phyloP scores from a whole-genome alignment of 2,329 filamentous ascomycete species.

The Byssothecium circinans region DNA sequence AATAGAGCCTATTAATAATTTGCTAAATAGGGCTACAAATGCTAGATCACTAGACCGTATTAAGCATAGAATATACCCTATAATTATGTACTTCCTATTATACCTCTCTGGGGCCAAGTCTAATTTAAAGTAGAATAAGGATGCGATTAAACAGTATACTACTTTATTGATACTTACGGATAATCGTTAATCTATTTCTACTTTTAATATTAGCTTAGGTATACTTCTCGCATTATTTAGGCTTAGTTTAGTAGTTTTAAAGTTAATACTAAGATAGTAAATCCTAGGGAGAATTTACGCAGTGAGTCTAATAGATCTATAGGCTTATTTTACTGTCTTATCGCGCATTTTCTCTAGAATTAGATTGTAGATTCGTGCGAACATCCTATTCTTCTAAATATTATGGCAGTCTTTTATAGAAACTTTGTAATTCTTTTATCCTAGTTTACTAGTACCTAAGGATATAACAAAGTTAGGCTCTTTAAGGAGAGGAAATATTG shows the following conservation, averaged over 20 bases:
- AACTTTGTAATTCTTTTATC: conserved; percentile 5
- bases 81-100: conserved; percentile 12
- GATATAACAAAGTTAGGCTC: conserved; percentile 24
- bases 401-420: conserved; percentile 9
- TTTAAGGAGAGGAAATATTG: conserved; percentile 13
- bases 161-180: conserved; percentile 11
- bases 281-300: conserved; percentile 1
- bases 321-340: conserved; percentile 13
- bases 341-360: conserved; percentile 18
- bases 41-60: conserved; percentile 6
- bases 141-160: conserved; percentile 13
- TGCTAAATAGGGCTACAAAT: conserved; percentile 5
- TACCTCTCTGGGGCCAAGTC: conserved; percentile 11
- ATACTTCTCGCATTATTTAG: conserved; percentile 17
- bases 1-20: conserved; percentile 7
- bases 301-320: conserved; percentile 10
- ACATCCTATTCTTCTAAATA: conserved; percentile 14
- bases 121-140: conserved; percentile 22
- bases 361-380: conserved; percentile 7
- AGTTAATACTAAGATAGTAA: conserved; percentile 10
- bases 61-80: conserved; percentile 8
- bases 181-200: conserved; percentile 10
- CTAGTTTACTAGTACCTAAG: conserved; percentile 17
- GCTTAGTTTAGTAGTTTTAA: conserved; percentile 12
- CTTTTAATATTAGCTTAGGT: conserved; percentile 12